A percentile compares a stretch with the other conserved stretches of the same genome.
phyloP scores from a whole-genome alignment of 805 yeast species.

The Candida qinlingensis region DNA sequence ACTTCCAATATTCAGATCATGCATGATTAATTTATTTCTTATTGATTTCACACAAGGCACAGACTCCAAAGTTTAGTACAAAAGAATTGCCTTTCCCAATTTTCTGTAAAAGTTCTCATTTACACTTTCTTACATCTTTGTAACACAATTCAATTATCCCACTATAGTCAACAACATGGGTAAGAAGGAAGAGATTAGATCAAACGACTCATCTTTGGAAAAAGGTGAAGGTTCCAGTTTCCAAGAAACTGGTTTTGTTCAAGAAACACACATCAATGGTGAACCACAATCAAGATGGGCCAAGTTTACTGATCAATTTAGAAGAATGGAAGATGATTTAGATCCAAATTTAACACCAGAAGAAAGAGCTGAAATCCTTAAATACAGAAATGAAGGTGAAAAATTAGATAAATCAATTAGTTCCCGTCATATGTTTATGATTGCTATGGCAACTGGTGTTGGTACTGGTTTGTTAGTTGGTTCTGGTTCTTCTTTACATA shows the following conservation, averaged over 20 bases:
- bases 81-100: background rate
- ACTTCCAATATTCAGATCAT: background rate
- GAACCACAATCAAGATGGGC: slow-evolving; percentile 19
- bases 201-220: slow-evolving; percentile 8
- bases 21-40: background rate
- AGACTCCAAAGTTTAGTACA: background rate
- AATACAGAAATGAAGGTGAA: slow-evolving; percentile 25
- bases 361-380: slow-evolving; percentile 30
- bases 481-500: slow-evolving; percentile 41
- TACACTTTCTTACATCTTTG: background rate
- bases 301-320: slow-evolving; percentile 29
- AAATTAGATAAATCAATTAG: slow-evolving; percentile 32
- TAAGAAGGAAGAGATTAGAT: slow-evolving; percentile 5
- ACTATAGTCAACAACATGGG: background rate
- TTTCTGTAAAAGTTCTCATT: background rate
- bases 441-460: slow-evolving; percentile 77
- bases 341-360: slow-evolving; percentile 36
- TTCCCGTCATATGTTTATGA: slow-evolving; percentile 63
- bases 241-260: slow-evolving; percentile 17
- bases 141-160: too few species aligned
- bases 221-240: slow-evolving; percentile 20
- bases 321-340: slow-evolving; percentile 28
- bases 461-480: slow-evolving; percentile 72
- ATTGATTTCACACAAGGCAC: background rate
- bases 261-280: slow-evolving; percentile 13